These are phyloP conservation scores for Fragaria ananassa DNA, from an alignment of 306 rosid genomes.

Conservation along the genomic window DNA sequence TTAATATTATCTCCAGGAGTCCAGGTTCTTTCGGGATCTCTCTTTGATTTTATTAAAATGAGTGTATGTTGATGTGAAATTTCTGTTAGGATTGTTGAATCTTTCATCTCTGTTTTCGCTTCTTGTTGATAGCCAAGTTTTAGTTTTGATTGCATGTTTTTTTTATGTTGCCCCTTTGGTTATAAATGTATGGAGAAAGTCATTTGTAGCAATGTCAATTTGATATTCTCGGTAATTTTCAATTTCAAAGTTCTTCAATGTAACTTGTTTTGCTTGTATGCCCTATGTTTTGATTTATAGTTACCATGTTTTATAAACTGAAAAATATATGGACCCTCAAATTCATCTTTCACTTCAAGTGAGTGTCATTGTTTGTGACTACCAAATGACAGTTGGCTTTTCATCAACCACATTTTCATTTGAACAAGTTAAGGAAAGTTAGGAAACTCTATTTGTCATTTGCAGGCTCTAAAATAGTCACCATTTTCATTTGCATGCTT, in stretches of 20 bases:
- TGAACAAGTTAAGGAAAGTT: background rate
- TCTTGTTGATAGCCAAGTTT: background rate
- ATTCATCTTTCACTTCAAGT: background rate
- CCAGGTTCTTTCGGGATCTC: background rate
- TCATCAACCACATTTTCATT: background rate
- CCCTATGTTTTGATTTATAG: background rate
- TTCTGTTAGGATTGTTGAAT: background rate
- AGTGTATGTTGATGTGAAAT: background rate
- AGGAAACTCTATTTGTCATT: background rate
- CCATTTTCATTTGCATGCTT: background rate
- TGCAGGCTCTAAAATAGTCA: background rate
- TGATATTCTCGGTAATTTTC: background rate
- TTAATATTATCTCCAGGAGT: background rate
- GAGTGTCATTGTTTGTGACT: background rate
- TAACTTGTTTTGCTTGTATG: background rate
- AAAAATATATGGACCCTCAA: background rate
- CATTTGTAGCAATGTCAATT: background rate
- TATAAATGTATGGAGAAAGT: background rate
- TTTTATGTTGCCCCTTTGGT: background rate
- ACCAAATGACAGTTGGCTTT: background rate
- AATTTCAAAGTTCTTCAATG: background rate
- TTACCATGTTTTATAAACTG: no score
- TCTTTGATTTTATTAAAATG: background rate
- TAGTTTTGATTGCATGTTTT: background rate
- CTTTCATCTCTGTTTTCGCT: background rate